A percentile compares a stretch with the other conserved stretches of the same genome.
Evolutionary conservation across 1,139 yeast species (phyloP).

Genomic region (Kurtzmaniella quercitrusa): DNA sequence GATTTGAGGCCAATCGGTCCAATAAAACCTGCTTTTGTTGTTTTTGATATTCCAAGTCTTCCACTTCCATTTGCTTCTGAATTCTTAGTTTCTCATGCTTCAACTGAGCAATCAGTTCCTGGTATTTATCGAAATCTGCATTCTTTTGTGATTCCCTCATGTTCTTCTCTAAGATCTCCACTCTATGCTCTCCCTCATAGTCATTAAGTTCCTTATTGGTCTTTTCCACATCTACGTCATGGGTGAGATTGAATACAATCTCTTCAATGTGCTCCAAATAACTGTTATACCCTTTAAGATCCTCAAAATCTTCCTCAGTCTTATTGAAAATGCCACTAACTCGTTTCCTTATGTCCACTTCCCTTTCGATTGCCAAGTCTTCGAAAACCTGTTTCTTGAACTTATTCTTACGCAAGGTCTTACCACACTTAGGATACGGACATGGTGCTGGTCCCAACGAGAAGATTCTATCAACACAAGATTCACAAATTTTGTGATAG

Average conservation of each 20-base stretch:
- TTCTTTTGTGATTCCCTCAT: conserved; percentile 66
- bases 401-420: conserved; percentile 78
- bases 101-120: conserved; percentile 51
- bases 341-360: conserved; percentile 82
- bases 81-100: conserved; percentile 57
- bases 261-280: conserved; percentile 84
- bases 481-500: conserved; percentile 94
- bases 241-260: conserved; percentile 69
- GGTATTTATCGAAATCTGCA: conserved; percentile 60
- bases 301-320: conserved; percentile 66
- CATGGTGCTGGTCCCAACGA: conserved; percentile 95
- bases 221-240: conserved; percentile 63
- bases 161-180: conserved; percentile 60
- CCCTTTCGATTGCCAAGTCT: conserved; percentile 83
- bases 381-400: conserved; percentile 92
- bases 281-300: conserved; percentile 58
- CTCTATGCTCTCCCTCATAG: conserved; percentile 75
- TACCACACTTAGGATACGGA: conserved; percentile 90
- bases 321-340: conserved; percentile 78
- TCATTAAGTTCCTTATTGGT: conserved; percentile 66
- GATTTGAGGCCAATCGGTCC: conserved; percentile 54
- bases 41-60: conserved; percentile 54
- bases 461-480: conserved; percentile 92
- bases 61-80: conserved; percentile 68
- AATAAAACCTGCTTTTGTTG: conserved; percentile 66